phyloP scores from a whole-genome alignment of 2,329 filamentous ascomycete genomes.

The Fonsecaea pugnacius region DNA sequence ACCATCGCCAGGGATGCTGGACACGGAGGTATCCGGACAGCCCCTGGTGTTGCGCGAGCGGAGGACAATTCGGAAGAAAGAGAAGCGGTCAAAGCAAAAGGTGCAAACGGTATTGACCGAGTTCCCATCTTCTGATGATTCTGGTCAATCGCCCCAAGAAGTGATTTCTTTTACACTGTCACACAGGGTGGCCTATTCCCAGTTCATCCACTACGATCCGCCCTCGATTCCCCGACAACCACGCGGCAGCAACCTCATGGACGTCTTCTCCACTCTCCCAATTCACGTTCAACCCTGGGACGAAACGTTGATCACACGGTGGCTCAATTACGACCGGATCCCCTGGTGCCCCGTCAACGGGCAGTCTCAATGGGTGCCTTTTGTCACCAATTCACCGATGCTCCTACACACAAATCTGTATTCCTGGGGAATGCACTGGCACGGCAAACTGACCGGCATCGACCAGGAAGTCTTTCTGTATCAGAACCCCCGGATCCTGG shows the following conservation, averaged over 20 bases:
- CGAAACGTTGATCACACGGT: slow-evolving; percentile 19
- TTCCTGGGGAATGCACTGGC: slow-evolving; percentile 25
- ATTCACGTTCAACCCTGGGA: slow-evolving; percentile 17
- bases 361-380: slow-evolving; percentile 20
- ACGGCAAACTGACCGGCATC: slow-evolving; percentile 18
- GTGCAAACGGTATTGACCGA: background rate
- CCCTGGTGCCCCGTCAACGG: slow-evolving; percentile 25
- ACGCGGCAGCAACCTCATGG: slow-evolving; percentile 9
- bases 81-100: slow-evolving; percentile 3
- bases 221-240: slow-evolving; percentile 9
- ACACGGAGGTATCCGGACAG: background rate
- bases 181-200: background rate
- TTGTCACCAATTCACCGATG: slow-evolving; percentile 12
- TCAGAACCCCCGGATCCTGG: slow-evolving; percentile 20
- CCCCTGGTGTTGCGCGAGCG: background rate
- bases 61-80: background rate
- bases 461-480: slow-evolving; percentile 12
- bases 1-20: background rate
- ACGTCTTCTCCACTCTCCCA: slow-evolving; percentile 15
- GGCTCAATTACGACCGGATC: slow-evolving; percentile 25
- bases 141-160: slow-evolving; percentile 7
- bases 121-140: background rate
- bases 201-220: background rate
- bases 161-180: background rate
- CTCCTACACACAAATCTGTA: slow-evolving; percentile 24